Conservation (phyloP, 805 yeast species). For the Nakazawaea siamensis region DNA sequence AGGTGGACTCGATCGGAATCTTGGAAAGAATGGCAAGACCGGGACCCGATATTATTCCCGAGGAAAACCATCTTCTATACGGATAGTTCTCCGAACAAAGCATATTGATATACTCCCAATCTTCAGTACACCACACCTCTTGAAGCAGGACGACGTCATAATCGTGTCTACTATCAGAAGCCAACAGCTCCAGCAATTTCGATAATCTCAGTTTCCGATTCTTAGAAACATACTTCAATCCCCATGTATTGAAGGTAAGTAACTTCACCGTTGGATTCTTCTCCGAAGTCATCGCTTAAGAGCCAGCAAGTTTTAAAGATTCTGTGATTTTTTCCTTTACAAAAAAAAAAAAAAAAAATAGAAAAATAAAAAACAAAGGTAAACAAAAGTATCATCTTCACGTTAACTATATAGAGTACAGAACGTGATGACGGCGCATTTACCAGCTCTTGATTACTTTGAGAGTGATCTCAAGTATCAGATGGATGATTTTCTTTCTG, state of each 20-base stretch:
- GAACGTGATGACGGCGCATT: neutral
- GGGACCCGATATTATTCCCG: constrained; percentile 90
- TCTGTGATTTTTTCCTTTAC: too few species aligned
- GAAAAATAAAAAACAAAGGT: neutral
- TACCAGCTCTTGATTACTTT: constrained; percentile 7
- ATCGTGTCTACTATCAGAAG: constrained; percentile 25
- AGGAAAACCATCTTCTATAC: constrained; percentile 57
- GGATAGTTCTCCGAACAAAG: constrained; percentile 44
- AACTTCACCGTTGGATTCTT: constrained; percentile 28
- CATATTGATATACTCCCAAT: constrained; percentile 59
- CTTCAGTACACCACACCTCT: constrained; percentile 85
- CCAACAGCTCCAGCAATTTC: constrained; percentile 67
- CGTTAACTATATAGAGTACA: neutral
- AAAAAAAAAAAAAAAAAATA: neutral
- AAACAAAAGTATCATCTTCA: neutral
- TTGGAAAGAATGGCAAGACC: constrained; percentile 82
- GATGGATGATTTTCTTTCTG: constrained; percentile 1
- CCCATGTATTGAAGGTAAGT: constrained; percentile 81
- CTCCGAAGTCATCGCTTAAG: too few species aligned
- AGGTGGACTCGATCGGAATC: constrained; percentile 74
- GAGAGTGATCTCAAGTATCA: constrained; percentile 7
- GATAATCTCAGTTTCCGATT: constrained; percentile 51
- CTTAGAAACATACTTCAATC: constrained; percentile 78
- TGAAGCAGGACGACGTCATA: constrained; percentile 91
- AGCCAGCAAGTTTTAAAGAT: too few species aligned